phyloP scores from a whole-genome alignment of 1,284 basidiomycete genomes.

The Melampsora larici-populina region DNA sequence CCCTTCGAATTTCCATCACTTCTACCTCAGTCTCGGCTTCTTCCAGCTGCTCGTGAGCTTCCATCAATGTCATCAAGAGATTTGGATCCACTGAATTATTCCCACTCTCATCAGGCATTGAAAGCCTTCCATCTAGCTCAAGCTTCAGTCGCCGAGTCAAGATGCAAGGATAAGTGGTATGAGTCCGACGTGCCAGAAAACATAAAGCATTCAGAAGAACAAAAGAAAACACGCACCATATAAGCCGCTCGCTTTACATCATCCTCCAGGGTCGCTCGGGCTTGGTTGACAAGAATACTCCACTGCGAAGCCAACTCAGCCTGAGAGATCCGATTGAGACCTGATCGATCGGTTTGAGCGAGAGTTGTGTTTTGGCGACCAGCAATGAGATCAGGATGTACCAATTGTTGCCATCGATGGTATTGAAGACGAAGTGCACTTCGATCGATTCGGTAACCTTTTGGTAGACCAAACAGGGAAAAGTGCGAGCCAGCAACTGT shows the following conservation, averaged over 20 bases:
- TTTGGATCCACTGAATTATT: slow-evolving; percentile 71
- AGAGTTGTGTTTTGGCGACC: background rate
- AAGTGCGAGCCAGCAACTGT: background rate
- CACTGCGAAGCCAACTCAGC: slow-evolving; percentile 9
- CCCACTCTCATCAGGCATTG: slow-evolving; percentile 6
- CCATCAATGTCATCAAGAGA: slow-evolving; percentile 75
- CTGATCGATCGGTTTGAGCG: background rate
- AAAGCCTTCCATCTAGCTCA: slow-evolving; percentile 23
- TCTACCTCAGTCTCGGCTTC: slow-evolving; percentile 61
- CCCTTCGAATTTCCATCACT: slow-evolving; percentile 60
- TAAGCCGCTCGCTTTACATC: slow-evolving; percentile 35
- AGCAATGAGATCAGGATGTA: slow-evolving; percentile 18
- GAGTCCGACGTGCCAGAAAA: background rate
- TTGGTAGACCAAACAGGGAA: background rate
- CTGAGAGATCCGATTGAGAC: background rate
- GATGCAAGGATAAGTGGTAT: background rate
- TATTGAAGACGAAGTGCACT: background rate
- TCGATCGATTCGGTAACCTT: background rate
- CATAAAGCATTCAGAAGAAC: background rate
- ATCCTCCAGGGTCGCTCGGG: slow-evolving; percentile 8
- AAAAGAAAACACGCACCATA: background rate
- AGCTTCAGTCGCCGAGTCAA: background rate
- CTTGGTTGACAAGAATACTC: slow-evolving; percentile 32
- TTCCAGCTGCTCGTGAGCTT: slow-evolving; percentile 74
- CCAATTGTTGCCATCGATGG: slow-evolving; percentile 34